phyloP scores from a whole-genome alignment of 2,329 filamentous ascomycete genomes.

The Cordyceps farinosa region DNA sequence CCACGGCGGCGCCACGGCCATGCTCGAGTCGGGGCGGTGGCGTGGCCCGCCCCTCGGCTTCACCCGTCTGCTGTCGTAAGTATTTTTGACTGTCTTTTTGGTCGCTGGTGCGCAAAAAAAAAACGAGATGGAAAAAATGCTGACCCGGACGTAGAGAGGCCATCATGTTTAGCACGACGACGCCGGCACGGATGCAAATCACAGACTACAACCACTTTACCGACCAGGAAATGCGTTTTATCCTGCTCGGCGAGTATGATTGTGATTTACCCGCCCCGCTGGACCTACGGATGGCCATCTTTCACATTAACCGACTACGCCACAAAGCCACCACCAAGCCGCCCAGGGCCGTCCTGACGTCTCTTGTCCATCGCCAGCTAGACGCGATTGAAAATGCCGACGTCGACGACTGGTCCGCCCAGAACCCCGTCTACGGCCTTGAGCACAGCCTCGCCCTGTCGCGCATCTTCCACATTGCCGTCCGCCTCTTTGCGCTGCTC shows the following conservation, averaged over 20 bases:
- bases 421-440: not conserved
- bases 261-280: not conserved
- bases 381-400: not conserved
- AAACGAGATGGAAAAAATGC: too few species aligned
- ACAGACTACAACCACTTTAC: not conserved
- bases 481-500: conserved; percentile 1
- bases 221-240: not conserved
- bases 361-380: not conserved
- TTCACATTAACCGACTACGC: not conserved
- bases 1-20: not conserved
- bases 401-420: not conserved
- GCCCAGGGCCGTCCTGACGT: not conserved
- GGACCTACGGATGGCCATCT: not conserved
- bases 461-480: not conserved
- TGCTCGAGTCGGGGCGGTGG: not conserved
- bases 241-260: not conserved
- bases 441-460: not conserved
- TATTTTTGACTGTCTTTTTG: not conserved
- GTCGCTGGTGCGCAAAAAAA: too few species aligned
- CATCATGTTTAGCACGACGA: conserved; percentile 2
- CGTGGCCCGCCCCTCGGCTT: not conserved
- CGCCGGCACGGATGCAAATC: not conserved
- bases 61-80: not conserved
- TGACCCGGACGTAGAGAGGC: not conserved
- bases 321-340: not conserved